phyloP scores from a whole-genome alignment of 192 early-diverging fungal genomes.

The Mycoemilia scoparia region DNA sequence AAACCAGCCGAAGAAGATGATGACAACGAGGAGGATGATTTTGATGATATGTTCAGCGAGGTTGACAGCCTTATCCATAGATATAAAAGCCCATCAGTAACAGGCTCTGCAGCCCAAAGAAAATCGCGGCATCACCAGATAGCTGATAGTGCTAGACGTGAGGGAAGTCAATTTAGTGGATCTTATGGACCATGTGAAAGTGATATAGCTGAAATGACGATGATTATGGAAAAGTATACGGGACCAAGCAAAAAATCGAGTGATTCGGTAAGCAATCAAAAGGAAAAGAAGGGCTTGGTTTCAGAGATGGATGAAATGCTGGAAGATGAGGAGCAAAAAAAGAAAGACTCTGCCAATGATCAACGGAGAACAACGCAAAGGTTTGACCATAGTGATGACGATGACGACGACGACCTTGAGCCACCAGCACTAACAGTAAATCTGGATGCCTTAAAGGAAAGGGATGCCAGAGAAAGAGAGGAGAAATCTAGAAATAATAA shows the following conservation, averaged over 20 bases:
- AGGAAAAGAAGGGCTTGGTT: constrained; percentile 9
- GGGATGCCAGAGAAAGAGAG: no score
- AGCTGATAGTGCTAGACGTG: not conserved
- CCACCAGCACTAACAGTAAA: constrained; percentile 13
- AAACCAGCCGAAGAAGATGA: not conserved
- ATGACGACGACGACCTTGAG: constrained; percentile 19
- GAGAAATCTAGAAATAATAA: no score
- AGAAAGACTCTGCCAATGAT: not conserved
- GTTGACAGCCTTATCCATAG: constrained; percentile 16
- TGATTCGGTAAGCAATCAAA: not conserved
- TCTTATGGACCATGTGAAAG: not conserved
- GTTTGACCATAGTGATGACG: constrained; percentile 3
- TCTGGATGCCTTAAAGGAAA: constrained; percentile 10
- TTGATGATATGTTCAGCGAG: constrained; percentile 23
- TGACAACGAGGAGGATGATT: constrained; percentile 12
- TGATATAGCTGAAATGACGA: constrained; percentile 10
- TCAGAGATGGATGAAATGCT: constrained; percentile 27
- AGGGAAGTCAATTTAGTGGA: not conserved
- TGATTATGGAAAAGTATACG: constrained; percentile 17
- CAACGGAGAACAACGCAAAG: not conserved
- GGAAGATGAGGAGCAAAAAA: constrained; percentile 17
- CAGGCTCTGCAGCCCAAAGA: not conserved
- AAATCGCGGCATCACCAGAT: not conserved
- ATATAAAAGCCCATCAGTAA: constrained; percentile 11
- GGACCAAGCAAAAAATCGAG: constrained; percentile 4